Evolutionary conservation across 441 rosid genomes (phyloP).

Genomic region (Theobroma grandiflorum): DNA sequence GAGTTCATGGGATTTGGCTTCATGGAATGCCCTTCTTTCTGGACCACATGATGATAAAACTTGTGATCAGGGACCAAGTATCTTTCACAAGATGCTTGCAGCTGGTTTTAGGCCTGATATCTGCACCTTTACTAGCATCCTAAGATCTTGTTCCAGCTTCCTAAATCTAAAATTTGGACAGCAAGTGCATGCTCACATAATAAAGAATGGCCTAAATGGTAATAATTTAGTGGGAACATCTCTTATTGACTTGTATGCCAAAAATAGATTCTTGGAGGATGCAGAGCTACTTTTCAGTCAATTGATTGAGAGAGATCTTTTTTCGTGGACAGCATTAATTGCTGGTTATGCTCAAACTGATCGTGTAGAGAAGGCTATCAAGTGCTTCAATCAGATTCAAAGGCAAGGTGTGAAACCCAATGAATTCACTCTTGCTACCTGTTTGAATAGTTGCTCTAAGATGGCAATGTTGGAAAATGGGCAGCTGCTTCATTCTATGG

Average conservation of each 20-base stretch:
- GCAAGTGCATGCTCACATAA: slow-evolving; percentile 53
- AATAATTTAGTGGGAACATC: slow-evolving; percentile 49
- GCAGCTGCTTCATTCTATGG: slow-evolving; percentile 41
- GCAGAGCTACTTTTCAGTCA: slow-evolving; percentile 43
- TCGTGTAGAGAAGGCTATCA: slow-evolving; percentile 45
- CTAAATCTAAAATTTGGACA: slow-evolving; percentile 42
- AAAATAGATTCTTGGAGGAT: slow-evolving; percentile 46
- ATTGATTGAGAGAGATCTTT: slow-evolving; percentile 42
- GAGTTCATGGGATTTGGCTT: slow-evolving; percentile 39
- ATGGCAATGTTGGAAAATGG: slow-evolving; percentile 46
- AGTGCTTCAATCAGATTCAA: slow-evolving; percentile 46
- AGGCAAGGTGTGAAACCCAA: slow-evolving; percentile 53
- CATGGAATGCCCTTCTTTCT: slow-evolving; percentile 53
- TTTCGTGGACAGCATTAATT: slow-evolving; percentile 52
- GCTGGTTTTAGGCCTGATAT: slow-evolving; percentile 43
- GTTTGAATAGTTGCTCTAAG: slow-evolving; percentile 51
- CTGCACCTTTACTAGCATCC: slow-evolving; percentile 41
- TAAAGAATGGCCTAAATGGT: slow-evolving; percentile 44
- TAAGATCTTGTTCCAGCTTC: slow-evolving; percentile 47
- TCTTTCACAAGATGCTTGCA: slow-evolving; percentile 46
- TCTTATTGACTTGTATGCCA: slow-evolving; percentile 57
- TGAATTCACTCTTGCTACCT: slow-evolving; percentile 54
- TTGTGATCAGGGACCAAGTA: slow-evolving; percentile 37
- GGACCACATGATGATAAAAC: slow-evolving; percentile 35
- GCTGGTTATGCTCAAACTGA: slow-evolving; percentile 45